Base-by-base conservation (phyloP, 306 rosid species). In the Biancaea sappan region DNA sequence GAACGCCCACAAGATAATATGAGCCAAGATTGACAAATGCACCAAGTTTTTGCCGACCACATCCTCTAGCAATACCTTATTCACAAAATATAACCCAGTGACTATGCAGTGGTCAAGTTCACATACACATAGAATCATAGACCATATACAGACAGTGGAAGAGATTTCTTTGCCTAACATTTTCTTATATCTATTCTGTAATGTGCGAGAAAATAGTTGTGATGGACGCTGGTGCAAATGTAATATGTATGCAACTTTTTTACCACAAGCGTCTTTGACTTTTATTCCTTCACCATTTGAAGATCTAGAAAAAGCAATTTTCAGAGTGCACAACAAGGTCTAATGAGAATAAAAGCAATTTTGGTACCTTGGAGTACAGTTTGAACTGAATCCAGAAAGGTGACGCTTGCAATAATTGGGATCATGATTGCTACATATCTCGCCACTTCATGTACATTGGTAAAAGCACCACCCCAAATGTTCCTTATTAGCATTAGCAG, bases 391-490 rank as follows among this genome's bases (percentile, higher is more conserved):
- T 79, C 87, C 15, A 83, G 1, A 29, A 76, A 76, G 46, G 40
- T 18, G 8, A 37, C 0, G 38, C 16, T 43, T 65, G 81, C 86
- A n/a, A 79, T 21, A 71, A 83, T 32, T 71, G 83, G 96, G 86
- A 88, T 79, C 88, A 93, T 56, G 66, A 28, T n/a, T 28, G 87
- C 84, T 19, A 93, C 73, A 73, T 87, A 81, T 53, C 22, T 74
- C 65, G 87, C 47, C 71, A 93, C 93, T 84, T 93, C 89, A 70
- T 50, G 29, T 37, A 81, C 88, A 44, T 80, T 77, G 85, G 90
- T 86, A 75, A 85, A 90, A 63, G 89, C 93, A 59, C 69, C 61
- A 24, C 87, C 96, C 98, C 98, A 90, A 61, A 86, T 37, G 67
- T 87, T 88, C 66, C 89, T 69, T 66, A 87, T 41, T 12, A 81